phyloP scores from a whole-genome alignment of 768 basidiomycete genomes.

The Suillus luteus region DNA sequence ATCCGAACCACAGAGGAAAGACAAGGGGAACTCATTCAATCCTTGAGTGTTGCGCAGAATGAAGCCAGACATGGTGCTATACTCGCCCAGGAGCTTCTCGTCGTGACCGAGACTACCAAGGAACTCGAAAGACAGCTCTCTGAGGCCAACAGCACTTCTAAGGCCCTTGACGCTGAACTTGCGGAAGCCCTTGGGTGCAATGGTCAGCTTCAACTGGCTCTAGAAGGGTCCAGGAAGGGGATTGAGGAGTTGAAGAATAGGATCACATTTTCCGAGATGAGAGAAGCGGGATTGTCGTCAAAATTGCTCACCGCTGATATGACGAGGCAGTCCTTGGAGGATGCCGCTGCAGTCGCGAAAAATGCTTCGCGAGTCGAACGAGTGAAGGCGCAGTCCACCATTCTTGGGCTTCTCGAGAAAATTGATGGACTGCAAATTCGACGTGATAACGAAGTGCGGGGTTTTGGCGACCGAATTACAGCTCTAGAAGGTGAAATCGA shows the following conservation, averaged over 20 bases:
- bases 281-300: constrained; percentile 3
- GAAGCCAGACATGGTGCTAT: not conserved
- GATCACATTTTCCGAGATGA: not conserved
- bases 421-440: constrained; percentile 12
- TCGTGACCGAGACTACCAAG: not conserved
- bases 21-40: constrained; percentile 5
- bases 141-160: not conserved
- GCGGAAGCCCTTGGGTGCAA: not conserved
- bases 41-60: not conserved
- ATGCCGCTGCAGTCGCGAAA: not conserved
- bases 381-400: constrained; percentile 12
- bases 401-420: constrained; percentile 14
- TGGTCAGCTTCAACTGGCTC: not conserved
- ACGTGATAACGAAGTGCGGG: constrained; percentile 12
- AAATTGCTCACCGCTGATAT: constrained; percentile 2
- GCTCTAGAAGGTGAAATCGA: not conserved
- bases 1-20: constrained; percentile 16
- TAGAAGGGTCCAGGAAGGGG: not conserved
- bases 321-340: constrained; percentile 2
- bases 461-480: constrained; percentile 2
- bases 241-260: not conserved
- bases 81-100: constrained; percentile 3
- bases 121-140: constrained; percentile 2
- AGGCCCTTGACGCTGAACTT: not conserved
- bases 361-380: constrained; percentile 7